Evolutionary conservation across 1,284 basidiomycete species (phyloP), one percentile per base, ranked within the genome.

Genomic region (Omphalotus olearius): DNA sequence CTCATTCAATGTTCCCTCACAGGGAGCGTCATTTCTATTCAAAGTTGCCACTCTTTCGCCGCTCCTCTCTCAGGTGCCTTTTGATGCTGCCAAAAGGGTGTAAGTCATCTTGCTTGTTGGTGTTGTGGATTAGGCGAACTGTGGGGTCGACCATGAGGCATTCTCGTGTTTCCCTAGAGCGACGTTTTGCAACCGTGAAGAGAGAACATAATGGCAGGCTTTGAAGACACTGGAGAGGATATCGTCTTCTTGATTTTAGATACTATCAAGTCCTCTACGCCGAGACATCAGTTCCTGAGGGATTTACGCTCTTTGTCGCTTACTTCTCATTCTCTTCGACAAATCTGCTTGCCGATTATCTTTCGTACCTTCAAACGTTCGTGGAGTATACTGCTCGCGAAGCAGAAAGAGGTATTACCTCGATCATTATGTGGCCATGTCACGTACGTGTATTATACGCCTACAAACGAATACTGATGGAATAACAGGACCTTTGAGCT

Each of bases 251-350:
- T 55, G 26, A 45, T 55, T 28, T 14, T 55, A 40, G 54, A 52
- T 18, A 45, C 47, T 1, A 47, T 55, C 17, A 50, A 35, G 39
- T 42, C 41, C 41, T 52, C 42, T 16, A 49, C 46, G 38, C 42
- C 54, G 30, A 48, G 45, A 26, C 50, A 50, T 25, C 50, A 45
- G 10, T 55, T 49, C 20, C 25, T 55, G 20, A 51, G 49, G 40
- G 54, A 55, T 45, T 45, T 55, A 16, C 50, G 47, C 5, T 48
- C 54, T 36, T 44, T 55, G 17, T 55, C 54, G n/a, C 50, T 55
- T 13, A 52, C 54, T 25, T 55, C 45, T 18, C 54, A 44, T 20
- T 46, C 45, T 26, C 47, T 55, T 18, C 43, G 54, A 33, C n/a
- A 23, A 17, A 41, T 52, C 6, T 55, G 54, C 26, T 44, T 55